Evolutionary conservation across 768 basidiomycete species (phyloP).

Genomic region (Termitomyces sp.): DNA sequence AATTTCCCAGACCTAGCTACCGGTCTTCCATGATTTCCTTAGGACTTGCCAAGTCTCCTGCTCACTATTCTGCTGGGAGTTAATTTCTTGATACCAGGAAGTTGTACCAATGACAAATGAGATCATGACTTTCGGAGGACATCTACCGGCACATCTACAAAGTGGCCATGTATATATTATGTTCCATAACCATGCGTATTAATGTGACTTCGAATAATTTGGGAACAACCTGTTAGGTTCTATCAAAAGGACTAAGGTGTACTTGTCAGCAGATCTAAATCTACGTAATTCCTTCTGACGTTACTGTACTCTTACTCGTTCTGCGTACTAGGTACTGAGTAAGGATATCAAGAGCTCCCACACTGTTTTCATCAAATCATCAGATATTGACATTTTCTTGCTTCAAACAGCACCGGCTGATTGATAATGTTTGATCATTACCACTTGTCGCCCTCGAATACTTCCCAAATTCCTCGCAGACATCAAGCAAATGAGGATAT

Average conservation of each 20-base stretch:
- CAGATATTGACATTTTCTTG: neutral
- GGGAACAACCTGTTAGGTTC: neutral
- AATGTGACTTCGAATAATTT: neutral
- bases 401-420: neutral
- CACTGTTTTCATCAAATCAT: neutral
- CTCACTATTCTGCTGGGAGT: neutral
- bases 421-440: neutral
- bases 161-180: neutral
- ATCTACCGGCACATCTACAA: too few species aligned
- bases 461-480: too few species aligned
- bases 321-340: too few species aligned
- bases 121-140: neutral
- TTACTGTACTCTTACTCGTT: too few species aligned
- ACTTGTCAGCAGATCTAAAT: neutral
- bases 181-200: neutral
- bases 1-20: neutral
- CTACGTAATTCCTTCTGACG: too few species aligned
- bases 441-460: too few species aligned
- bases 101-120: neutral
- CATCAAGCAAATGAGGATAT: neutral
- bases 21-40: neutral
- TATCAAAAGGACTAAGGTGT: neutral
- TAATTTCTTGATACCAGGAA: neutral
- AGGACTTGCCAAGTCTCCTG: neutral
- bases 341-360: too few species aligned